A percentile compares a stretch with the other conserved stretches of the same genome.
phyloP scores from a whole-genome alignment of 2,329 filamentous ascomycete species.

The Keithomyces neogunnii region DNA sequence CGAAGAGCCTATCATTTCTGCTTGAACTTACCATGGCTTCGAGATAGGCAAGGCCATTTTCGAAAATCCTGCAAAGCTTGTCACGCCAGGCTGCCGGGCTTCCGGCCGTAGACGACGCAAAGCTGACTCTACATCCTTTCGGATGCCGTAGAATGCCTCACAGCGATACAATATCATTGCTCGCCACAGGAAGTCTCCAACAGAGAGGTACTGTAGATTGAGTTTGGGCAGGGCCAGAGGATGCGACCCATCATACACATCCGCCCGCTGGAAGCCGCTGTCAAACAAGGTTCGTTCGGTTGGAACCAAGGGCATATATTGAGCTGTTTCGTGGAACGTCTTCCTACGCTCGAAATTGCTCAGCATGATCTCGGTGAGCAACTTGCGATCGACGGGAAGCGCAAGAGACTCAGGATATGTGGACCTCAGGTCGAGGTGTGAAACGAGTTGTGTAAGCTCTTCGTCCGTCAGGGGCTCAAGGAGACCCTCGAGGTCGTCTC shows the following conservation, averaged over 20 bases:
- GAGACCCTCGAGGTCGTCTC: constrained; percentile 69
- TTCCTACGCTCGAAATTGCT: constrained; percentile 67
- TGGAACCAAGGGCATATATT: constrained; percentile 66
- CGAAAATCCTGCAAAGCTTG: constrained; percentile 73
- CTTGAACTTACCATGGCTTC: constrained; percentile 53
- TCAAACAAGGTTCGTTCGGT: constrained; percentile 81
- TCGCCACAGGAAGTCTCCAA: constrained; percentile 95
- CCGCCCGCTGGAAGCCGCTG: constrained; percentile 66
- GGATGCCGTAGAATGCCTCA: constrained; percentile 89
- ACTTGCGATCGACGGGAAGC: constrained; percentile 53
- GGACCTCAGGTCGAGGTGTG: constrained; percentile 67
- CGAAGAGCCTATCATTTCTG: too few relatives aligned
- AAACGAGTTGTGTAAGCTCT: constrained; percentile 63
- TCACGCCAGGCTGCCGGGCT: constrained; percentile 53
- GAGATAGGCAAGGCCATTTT: constrained; percentile 85
- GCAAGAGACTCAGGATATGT: constrained; percentile 67
- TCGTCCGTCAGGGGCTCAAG: constrained; percentile 64
- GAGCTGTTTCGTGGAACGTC: constrained; percentile 74
- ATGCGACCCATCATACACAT: constrained; percentile 76
- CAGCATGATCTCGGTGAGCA: constrained; percentile 64
- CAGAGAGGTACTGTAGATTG: constrained; percentile 89
- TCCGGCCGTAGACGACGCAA: constrained; percentile 72
- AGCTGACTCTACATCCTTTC: constrained; percentile 79
- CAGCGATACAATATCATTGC: constrained; percentile 82
- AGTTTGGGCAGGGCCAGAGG: constrained; percentile 89